Base-by-base conservation (phyloP, 2,329 filamentous ascomycete genomes). In the Phoma sp. region DNA sequence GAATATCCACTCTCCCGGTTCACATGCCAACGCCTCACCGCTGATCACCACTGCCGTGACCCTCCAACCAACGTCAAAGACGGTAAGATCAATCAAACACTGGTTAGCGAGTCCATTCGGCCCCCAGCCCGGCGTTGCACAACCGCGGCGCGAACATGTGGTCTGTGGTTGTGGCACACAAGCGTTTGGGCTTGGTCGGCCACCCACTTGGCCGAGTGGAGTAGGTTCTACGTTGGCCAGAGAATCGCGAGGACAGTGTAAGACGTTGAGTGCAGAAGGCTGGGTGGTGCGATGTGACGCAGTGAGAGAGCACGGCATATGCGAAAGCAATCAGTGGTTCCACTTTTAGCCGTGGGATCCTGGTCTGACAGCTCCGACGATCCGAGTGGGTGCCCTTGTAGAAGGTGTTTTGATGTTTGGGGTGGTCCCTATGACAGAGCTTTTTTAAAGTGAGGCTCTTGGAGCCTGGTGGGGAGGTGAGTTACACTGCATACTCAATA, bases 1-100 rank as follows among this genome's bases (percentile, higher is more conserved):
- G 64, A 67, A 65, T 67, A 61, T 57, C 64, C 62, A 65, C 29
- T 55, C 21, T 46, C 25, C 45, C 56, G 58, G 59, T 21, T 42
- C 49, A 30, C 25, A 34, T 23, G 38, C 43, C 50, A 43, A 23
- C 51, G 51, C 51, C 51, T 54, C 51, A 54, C 45, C 45, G 51
- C 51, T 54, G 45, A 45, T 48, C 43, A 34, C 40, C 47, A 21
- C 40, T 40, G 45, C 38, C 9, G 45, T 48, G 25, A 18, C 30
- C 18, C 28, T 42, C 47, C 40, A 29, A 37, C 32, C 47, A 50
- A 3, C 47, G 7, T 32, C 25, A n/a, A 1, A 4, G 17, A 3
- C 18, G 25, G 26, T 15, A 32, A 25, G 25, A 28, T 42, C 30
- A 36, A 30, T 37, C 25, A 36, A 37, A 29, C 17, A 25, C 23